These are phyloP conservation scores for Echinosophora koreensis DNA, from an alignment of 306 rosid species.

Conservation along the genomic window DNA sequence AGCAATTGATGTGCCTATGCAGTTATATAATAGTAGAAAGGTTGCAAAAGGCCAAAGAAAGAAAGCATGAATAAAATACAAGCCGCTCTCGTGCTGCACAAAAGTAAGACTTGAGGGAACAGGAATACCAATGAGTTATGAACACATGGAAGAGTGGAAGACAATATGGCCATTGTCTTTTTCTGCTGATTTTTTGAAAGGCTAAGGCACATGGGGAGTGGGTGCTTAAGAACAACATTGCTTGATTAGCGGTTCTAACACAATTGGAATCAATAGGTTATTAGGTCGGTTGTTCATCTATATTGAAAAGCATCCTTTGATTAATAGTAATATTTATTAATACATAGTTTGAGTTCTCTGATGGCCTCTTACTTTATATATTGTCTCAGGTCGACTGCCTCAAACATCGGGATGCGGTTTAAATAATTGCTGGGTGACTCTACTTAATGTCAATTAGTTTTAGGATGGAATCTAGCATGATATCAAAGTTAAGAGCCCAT, in stretches of 20 bases:
- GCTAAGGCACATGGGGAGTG: constrained; percentile 78
- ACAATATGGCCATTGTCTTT: constrained; percentile 48
- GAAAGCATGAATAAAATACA: constrained; percentile 46
- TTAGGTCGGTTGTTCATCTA: constrained; percentile 49
- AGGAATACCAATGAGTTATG: constrained; percentile 40
- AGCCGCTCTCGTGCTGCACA: constrained; percentile 53
- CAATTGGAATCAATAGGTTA: constrained; percentile 20
- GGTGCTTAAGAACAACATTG: constrained; percentile 63
- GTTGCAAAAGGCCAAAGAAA: constrained; percentile 37
- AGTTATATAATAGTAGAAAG: constrained; percentile 54
- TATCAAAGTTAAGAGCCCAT: too few species aligned
- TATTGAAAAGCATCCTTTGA: background rate
- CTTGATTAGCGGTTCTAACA: constrained; percentile 75
- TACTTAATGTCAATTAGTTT: too few species aligned
- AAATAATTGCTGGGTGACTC: too few species aligned
- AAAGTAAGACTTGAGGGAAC: constrained; percentile 40
- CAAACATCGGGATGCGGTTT: too few species aligned
- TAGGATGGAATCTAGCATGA: too few species aligned
- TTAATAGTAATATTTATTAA: background rate
- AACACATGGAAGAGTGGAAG: constrained; percentile 53
- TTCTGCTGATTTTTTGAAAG: constrained; percentile 56
- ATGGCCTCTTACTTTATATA: background rate
- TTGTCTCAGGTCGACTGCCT: background rate
- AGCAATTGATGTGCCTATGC: constrained; percentile 38
- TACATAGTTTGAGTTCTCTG: background rate